Percentiles rank a stretch among this genome's conserved stretches.
These are phyloP conservation scores for Boletus rubescentipes DNA, from an alignment of 768 basidiomycete genomes.

Conservation along the genomic window DNA sequence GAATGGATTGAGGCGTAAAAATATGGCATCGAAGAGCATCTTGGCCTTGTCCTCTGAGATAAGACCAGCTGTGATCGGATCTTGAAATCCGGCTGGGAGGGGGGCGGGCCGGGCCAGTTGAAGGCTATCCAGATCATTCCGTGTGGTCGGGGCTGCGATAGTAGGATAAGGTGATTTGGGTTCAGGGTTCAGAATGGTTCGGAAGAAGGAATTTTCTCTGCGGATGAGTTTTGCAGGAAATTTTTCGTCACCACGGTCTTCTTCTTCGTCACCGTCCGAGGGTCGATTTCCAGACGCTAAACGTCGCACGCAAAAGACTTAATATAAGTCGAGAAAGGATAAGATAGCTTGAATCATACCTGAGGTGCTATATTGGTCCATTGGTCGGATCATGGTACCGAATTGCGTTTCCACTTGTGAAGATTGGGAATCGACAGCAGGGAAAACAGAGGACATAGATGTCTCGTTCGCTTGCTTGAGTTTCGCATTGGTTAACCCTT, in stretches of 20 bases:
- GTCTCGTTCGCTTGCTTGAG: conserved; percentile 54
- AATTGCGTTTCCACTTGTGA: conserved; percentile 28
- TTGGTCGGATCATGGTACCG: conserved; percentile 29
- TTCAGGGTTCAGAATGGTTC: conserved; percentile 78
- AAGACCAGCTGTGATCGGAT: conserved; percentile 72
- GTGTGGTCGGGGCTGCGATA: conserved; percentile 28
- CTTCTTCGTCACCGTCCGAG: conserved; percentile 56
- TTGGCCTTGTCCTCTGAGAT: conserved; percentile 69
- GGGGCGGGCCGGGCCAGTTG: conserved; percentile 36
- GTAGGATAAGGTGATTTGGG: conserved; percentile 41
- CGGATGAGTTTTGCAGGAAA: conserved; percentile 76
- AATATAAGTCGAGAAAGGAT: conserved; percentile 4
- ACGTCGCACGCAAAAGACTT: conserved; percentile 1
- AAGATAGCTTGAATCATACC: conserved; percentile 12
- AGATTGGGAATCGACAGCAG: conserved; percentile 32
- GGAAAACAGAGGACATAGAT: conserved; percentile 33
- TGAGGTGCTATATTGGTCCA: conserved; percentile 31
- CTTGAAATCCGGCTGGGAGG: conserved; percentile 44
- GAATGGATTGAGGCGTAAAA: conserved; percentile 84
- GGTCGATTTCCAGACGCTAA: conserved; percentile 26
- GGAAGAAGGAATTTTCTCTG: conserved; percentile 78
- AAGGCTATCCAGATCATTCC: conserved; percentile 38
- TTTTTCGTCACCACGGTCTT: conserved; percentile 64
- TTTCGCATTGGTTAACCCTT: conserved; percentile 75
- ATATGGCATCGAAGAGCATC: conserved; percentile 74